phyloP scores from a whole-genome alignment of 2,329 filamentous ascomycete genomes.

The Ceratocystis harringtonii region DNA sequence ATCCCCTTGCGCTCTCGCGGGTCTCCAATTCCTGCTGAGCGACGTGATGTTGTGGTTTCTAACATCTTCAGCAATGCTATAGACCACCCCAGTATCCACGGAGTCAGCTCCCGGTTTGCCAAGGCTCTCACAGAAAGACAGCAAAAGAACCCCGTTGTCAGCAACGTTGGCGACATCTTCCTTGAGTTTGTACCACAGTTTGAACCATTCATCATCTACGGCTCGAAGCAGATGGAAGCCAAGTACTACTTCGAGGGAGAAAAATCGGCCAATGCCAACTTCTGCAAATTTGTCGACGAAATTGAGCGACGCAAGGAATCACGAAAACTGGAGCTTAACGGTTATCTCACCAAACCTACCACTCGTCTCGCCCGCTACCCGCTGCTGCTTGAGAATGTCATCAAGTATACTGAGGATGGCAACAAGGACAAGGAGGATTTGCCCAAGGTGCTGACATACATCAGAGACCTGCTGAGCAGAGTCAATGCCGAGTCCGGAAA shows the following conservation, averaged over 20 bases:
- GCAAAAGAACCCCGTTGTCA: slow-evolving; percentile 76
- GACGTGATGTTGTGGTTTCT: slow-evolving; percentile 78
- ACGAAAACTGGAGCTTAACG: slow-evolving; percentile 89
- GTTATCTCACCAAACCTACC: slow-evolving; percentile 93
- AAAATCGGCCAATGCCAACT: slow-evolving; percentile 68
- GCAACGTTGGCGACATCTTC: slow-evolving; percentile 87
- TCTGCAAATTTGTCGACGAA: slow-evolving; percentile 86
- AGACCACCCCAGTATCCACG: slow-evolving; percentile 66
- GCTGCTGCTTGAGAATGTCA: slow-evolving; percentile 73
- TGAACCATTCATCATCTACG: slow-evolving; percentile 90
- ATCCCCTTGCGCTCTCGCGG: slow-evolving; percentile 66
- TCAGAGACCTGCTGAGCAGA: slow-evolving; percentile 70
- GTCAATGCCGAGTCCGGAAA: slow-evolving; percentile 95
- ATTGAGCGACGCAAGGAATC: slow-evolving; percentile 94
- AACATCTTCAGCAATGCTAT: slow-evolving; percentile 94
- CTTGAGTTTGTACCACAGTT: slow-evolving; percentile 83
- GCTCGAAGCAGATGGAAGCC: slow-evolving; percentile 85
- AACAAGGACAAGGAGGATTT: slow-evolving; percentile 74
- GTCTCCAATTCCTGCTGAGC: slow-evolving; percentile 77
- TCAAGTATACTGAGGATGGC: slow-evolving; percentile 81
- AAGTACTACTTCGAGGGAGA: slow-evolving; percentile 98
- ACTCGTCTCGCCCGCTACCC: slow-evolving; percentile 91
- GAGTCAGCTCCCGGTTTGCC: slow-evolving; percentile 77
- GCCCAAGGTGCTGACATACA: slow-evolving; percentile 72
- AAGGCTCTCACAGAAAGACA: slow-evolving; percentile 80